phyloP scores from a whole-genome alignment of 192 early-diverging fungal genomes.

The Coemansia sp. region DNA sequence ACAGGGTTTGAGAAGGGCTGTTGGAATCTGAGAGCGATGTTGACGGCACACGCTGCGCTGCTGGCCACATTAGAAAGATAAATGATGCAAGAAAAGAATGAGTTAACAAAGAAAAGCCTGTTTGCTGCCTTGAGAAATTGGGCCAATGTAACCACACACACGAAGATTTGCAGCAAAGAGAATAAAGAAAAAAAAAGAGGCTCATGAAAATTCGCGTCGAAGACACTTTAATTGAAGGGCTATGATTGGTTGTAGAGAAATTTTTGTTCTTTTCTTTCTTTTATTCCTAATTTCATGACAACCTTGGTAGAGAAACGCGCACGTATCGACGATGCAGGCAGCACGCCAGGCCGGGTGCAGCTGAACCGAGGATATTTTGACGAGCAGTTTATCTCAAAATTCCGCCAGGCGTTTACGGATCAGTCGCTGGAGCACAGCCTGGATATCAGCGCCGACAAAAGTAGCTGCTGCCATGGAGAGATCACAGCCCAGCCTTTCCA shows the following conservation, averaged over 20 bases:
- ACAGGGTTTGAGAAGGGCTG: conserved; percentile 8
- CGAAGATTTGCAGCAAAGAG: no score
- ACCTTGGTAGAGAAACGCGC: conserved; percentile 24
- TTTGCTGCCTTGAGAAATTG: no score
- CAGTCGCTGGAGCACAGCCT: neutral
- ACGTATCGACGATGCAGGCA: conserved; percentile 3
- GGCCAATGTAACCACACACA: no score
- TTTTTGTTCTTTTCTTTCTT: neutral
- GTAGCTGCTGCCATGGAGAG: conserved; percentile 11
- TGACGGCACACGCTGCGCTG: conserved; percentile 45
- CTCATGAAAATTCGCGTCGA: no score
- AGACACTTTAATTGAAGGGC: no score
- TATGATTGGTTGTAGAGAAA: neutral
- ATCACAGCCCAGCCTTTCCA: conserved; percentile 29
- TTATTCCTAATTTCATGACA: neutral
- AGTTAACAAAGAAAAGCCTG: no score
- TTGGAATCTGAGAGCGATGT: conserved; percentile 15
- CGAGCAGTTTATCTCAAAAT: conserved; percentile 17
- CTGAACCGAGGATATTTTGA: conserved; percentile 28
- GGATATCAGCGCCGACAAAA: neutral
- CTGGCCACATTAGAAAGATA: neutral
- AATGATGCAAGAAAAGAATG: neutral
- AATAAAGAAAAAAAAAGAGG: no score
- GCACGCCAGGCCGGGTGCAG: neutral
- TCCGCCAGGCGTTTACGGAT: conserved; percentile 23